Evolutionary conservation across 2,329 filamentous ascomycete species (phyloP), one percentile per base, ranked within the genome.

Genomic region (Verticillium isaacii): DNA sequence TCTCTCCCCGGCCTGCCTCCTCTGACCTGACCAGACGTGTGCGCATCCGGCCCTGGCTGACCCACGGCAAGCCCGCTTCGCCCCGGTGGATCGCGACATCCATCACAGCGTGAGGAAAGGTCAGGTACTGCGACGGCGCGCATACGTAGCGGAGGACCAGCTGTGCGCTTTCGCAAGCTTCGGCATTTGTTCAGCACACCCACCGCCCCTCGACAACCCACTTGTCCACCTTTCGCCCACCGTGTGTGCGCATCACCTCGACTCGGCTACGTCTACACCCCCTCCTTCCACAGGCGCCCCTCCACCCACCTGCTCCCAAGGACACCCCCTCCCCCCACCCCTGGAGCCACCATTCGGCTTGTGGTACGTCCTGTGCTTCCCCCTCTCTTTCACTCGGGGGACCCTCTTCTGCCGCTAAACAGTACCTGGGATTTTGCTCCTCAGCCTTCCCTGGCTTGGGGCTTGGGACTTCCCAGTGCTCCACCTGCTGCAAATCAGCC

Each of bases 401-500:
- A 37, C 23, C 58, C 45, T 32, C 57, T 55, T 37, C 32, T 60
- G 58, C 58, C 58, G 58, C 58, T 60, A 60, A 36, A 37, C 32
- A 54, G 45, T 29, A 41, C 52, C 58, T 60, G 58, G 58, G 58
- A 60, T 41, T 56, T 60, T 58, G 19, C 32, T 57, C 39, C 57
- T 63, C 57, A 45, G 45, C 50, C 34, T 61, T 50, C 29, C 57
- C 59, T 58, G 41, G n/a, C 41, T 50, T n/a, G n/a, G 41, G 41
- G 19, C n/a, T n/a, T 50, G n/a, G 39, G 41, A 25, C 41, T 11
- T 37, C 50, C 60, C 62, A 50, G 19, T n/a, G 41, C n/a, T 25
- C 41, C 64, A 65, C 62, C 58, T 32, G 61, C 62, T 63, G 62
- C 59, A 56, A 63, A 58, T 63, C 58, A 64, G 60, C 62, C 62